Evolutionary conservation across 2,329 filamentous ascomycete genomes (phyloP).

Genomic region (Teratosphaeria gauchensis): DNA sequence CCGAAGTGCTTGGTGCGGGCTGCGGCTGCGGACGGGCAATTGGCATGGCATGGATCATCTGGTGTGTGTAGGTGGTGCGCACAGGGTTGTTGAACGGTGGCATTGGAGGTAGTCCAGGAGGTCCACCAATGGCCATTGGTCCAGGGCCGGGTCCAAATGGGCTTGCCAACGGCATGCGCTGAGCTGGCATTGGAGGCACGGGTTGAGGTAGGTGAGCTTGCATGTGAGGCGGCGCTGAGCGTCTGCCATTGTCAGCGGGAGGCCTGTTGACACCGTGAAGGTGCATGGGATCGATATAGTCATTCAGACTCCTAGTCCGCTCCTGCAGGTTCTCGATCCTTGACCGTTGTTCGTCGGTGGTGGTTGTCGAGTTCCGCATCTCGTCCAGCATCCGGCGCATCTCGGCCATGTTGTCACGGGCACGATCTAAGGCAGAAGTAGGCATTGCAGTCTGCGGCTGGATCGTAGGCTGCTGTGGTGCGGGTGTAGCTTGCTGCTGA

Average conservation of each 20-base stretch:
- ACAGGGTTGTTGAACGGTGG: conserved; percentile 5
- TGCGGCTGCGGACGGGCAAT: conserved; percentile 7
- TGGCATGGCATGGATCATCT: background rate
- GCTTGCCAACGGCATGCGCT: background rate
- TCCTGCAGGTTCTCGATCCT: conserved; percentile 15
- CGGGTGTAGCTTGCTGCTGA: background rate
- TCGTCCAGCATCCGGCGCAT: conserved; percentile 23
- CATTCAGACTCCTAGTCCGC: conserved; percentile 15
- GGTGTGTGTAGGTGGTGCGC: background rate
- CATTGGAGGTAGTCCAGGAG: background rate
- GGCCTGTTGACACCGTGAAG: background rate
- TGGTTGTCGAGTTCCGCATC: conserved; percentile 8
- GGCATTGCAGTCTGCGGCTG: conserved; percentile 4
- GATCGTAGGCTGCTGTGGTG: background rate
- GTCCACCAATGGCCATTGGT: background rate
- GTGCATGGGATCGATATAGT: conserved; percentile 22
- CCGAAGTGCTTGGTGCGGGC: conserved; percentile 8
- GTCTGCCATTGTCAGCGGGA: background rate
- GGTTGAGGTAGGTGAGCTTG: background rate
- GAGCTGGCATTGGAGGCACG: conserved; percentile 1
- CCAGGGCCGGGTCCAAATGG: background rate
- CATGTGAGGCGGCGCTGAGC: background rate
- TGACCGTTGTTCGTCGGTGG: conserved; percentile 12
- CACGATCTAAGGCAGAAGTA: conserved; percentile 19
- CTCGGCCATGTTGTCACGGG: conserved; percentile 21